Evolutionary conservation across 371 early-diverging fungal species (phyloP).

Genomic region (Mucor irregularis): DNA sequence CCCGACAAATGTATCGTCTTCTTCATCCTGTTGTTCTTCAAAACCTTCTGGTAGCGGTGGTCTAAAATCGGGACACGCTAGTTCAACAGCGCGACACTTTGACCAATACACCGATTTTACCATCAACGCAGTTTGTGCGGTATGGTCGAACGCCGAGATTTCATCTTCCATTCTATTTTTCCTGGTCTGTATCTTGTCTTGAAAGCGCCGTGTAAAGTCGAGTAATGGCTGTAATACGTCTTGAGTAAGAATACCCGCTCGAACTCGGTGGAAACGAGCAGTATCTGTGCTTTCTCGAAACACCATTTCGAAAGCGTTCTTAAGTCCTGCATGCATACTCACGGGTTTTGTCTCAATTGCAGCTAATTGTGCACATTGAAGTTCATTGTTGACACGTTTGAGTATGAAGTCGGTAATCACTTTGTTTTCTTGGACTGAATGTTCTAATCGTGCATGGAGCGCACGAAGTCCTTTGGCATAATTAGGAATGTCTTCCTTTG

Average conservation of each 20-base stretch:
- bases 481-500: not conserved
- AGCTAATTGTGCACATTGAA: conserved; percentile 1
- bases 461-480: conserved; percentile 2
- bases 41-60: conserved; percentile 14
- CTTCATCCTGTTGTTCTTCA: conserved; percentile 11
- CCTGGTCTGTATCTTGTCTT: not conserved
- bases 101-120: conserved; percentile 20
- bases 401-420: conserved; percentile 1
- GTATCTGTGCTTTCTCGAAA: conserved; percentile 8
- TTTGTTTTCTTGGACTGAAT: conserved; percentile 9
- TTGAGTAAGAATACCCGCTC: conserved; percentile 7
- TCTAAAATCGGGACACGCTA: conserved; percentile 7
- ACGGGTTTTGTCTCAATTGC: not conserved
- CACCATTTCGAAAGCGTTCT: conserved; percentile 10
- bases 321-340: conserved; percentile 4
- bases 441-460: not conserved
- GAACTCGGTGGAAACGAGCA: conserved; percentile 7
- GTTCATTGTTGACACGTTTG: conserved; percentile 11
- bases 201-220: not conserved
- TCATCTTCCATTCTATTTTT: not conserved
- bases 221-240: conserved; percentile 12
- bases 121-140: conserved; percentile 11
- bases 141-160: conserved; percentile 15
- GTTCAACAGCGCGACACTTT: conserved; percentile 6
- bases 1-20: conserved; percentile 7